Evolutionary conservation across 2,329 filamentous ascomycete species (phyloP).

Genomic region (Aspergillus sp.): DNA sequence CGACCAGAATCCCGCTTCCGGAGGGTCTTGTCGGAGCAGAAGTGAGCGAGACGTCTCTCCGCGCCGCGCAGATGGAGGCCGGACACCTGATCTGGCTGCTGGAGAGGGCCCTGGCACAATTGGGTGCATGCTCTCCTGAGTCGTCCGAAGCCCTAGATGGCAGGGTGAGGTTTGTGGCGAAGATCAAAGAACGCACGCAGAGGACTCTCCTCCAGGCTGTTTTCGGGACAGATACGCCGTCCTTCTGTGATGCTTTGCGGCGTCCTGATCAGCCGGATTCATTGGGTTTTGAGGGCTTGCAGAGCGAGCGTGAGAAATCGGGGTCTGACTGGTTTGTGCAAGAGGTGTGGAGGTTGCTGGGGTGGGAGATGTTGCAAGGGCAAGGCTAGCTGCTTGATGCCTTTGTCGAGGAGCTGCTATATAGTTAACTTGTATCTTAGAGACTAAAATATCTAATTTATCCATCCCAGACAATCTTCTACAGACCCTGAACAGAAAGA

Average conservation of each 20-base stretch:
- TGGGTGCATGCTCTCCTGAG: conserved; percentile 9
- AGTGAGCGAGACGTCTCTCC: conserved; percentile 14
- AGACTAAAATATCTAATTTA: neutral
- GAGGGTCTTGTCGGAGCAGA: conserved; percentile 19
- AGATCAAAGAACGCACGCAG: conserved; percentile 26
- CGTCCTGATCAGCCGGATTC: conserved; percentile 13
- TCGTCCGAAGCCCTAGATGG: neutral
- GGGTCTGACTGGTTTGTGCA: conserved; percentile 46
- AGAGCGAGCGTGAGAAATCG: conserved; percentile 19
- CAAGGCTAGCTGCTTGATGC: no score
- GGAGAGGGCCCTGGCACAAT: conserved; percentile 18
- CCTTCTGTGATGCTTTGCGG: conserved; percentile 21
- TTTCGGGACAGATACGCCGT: conserved; percentile 27
- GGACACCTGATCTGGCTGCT: conserved; percentile 28
- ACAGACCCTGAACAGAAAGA: no score
- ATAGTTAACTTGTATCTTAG: neutral
- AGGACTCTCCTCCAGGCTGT: conserved; percentile 34
- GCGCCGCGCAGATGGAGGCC: conserved; percentile 24
- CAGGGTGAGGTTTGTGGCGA: conserved; percentile 9
- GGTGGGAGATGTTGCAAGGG: conserved; percentile 41
- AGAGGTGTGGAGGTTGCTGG: conserved; percentile 49
- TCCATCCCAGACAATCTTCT: no score
- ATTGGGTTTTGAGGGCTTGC: conserved; percentile 8
- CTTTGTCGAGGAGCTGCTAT: neutral
- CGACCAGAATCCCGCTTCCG: conserved; percentile 21